Percentiles rank a stretch among this genome's conserved stretches.
These are phyloP conservation scores for Corylus americana DNA, from an alignment of 306 rosid genomes.

Conservation along the genomic window DNA sequence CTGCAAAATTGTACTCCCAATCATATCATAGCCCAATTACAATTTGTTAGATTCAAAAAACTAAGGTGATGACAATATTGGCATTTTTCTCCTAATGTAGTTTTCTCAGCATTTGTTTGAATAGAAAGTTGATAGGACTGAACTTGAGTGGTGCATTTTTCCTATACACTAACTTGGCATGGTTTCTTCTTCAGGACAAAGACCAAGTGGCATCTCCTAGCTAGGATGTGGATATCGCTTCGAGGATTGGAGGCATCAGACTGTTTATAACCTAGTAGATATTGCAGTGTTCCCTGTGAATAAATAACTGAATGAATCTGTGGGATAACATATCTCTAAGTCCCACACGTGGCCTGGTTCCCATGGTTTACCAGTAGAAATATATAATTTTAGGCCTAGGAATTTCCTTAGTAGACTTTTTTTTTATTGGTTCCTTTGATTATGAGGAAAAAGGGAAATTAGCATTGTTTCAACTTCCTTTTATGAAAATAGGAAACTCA, in stretches of 20 bases:
- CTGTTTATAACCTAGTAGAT: slow-evolving; percentile 22
- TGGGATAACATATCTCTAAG: slow-evolving; percentile 6
- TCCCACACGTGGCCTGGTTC: not conserved
- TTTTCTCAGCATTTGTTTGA: not conserved
- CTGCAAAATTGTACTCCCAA: no score
- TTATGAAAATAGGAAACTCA: not conserved
- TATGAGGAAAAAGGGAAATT: not conserved
- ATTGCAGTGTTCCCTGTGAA: slow-evolving; percentile 10
- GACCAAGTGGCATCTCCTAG: slow-evolving; percentile 21
- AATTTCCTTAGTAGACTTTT: not conserved
- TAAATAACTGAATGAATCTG: slow-evolving; percentile 17
- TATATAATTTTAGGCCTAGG: slow-evolving; percentile 7
- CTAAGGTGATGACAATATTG: not conserved
- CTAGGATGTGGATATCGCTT: slow-evolving; percentile 16
- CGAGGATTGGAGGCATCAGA: slow-evolving; percentile 19
- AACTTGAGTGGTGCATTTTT: not conserved
- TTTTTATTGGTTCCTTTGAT: not conserved
- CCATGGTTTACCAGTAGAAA: not conserved
- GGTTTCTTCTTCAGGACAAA: slow-evolving; percentile 28
- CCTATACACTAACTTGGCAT: not conserved
- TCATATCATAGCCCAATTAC: not conserved
- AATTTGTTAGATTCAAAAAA: not conserved
- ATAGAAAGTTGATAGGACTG: not conserved
- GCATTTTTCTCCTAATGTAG: not conserved
- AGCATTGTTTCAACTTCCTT: not conserved